Conservation (phyloP, 768 basidiomycete species). For the Crassisporium funariophilum region DNA sequence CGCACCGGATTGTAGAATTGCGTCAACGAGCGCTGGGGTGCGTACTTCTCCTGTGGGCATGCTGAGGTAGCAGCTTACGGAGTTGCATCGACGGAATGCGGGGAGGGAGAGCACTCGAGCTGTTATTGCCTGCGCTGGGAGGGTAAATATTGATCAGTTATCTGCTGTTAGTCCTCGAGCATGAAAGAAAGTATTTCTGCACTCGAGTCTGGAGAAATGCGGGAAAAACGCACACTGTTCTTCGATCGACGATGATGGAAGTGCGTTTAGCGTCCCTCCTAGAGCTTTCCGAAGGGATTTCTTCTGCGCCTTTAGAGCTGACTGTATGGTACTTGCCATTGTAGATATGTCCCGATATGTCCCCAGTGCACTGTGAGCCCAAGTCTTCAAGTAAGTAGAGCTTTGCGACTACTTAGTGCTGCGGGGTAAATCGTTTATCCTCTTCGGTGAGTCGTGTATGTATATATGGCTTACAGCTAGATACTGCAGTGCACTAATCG, state of each 20-base stretch:
- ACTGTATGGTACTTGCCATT: slow-evolving; percentile 4
- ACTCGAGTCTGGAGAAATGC: slow-evolving; percentile 1
- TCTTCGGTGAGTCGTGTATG: too few species aligned
- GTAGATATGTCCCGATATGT: not conserved
- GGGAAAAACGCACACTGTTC: slow-evolving; percentile 54
- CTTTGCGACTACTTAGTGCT: not conserved
- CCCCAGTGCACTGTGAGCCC: too few species aligned
- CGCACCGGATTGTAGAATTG: slow-evolving; percentile 59
- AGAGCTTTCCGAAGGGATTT: slow-evolving; percentile 55
- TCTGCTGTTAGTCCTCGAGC: not conserved
- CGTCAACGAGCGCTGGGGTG: slow-evolving; percentile 52
- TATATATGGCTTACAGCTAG: too few species aligned
- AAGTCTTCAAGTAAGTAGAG: not conserved
- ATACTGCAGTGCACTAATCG: too few species aligned
- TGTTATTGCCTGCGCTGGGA: slow-evolving; percentile 48
- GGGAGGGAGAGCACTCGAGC: slow-evolving; percentile 50
- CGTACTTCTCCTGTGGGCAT: slow-evolving; percentile 76
- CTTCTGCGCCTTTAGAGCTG: slow-evolving; percentile 51
- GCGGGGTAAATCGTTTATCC: too few species aligned
- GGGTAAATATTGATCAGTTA: slow-evolving; percentile 6
- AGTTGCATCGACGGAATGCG: slow-evolving; percentile 48
- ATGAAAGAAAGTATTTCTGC: not conserved
- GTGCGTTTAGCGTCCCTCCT: slow-evolving; percentile 40
- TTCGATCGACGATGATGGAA: slow-evolving; percentile 48
- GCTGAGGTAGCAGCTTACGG: slow-evolving; percentile 76